phyloP scores from a whole-genome alignment of 805 yeast species.

The Candida incommunis region DNA sequence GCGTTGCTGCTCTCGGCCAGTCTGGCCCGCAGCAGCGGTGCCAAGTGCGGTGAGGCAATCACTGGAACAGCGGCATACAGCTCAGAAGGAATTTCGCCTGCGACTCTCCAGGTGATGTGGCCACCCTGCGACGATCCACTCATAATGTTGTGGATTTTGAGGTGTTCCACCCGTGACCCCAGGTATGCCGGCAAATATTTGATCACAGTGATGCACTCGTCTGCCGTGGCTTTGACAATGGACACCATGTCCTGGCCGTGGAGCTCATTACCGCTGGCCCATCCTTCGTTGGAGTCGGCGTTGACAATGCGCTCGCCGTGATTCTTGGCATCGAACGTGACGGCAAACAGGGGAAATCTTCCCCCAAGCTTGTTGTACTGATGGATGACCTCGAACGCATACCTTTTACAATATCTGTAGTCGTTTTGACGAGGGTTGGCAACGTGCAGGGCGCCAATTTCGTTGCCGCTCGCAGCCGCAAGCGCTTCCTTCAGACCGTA shows the following conservation, averaged over 20 bases:
- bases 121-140: slow-evolving; percentile 46
- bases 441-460: slow-evolving; percentile 14
- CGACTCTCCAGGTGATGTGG: slow-evolving; percentile 35
- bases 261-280: slow-evolving; percentile 34
- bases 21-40: slow-evolving; percentile 31
- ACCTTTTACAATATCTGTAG: slow-evolving; percentile 25
- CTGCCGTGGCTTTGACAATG: slow-evolving; percentile 32
- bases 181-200: slow-evolving; percentile 28
- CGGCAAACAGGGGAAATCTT: slow-evolving; percentile 26
- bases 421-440: slow-evolving; percentile 33
- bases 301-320: slow-evolving; percentile 37
- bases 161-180: slow-evolving; percentile 17
- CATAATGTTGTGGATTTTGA: slow-evolving; percentile 22
- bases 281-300: slow-evolving; percentile 24
- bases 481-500: slow-evolving; percentile 26
- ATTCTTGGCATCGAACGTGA: slow-evolving; percentile 39
- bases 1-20: not conserved
- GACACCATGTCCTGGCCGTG: slow-evolving; percentile 40
- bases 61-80: slow-evolving; percentile 31
- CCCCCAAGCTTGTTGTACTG: slow-evolving; percentile 5
- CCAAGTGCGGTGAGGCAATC: slow-evolving; percentile 35
- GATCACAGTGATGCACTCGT: slow-evolving; percentile 30
- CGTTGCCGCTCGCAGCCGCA: slow-evolving; percentile 9
- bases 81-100: slow-evolving; percentile 28
- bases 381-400: slow-evolving; percentile 20